Evolutionary conservation across 2,329 filamentous ascomycete species (phyloP), one percentile per base, ranked within the genome.

Genomic region (Volutella citrinella): DNA sequence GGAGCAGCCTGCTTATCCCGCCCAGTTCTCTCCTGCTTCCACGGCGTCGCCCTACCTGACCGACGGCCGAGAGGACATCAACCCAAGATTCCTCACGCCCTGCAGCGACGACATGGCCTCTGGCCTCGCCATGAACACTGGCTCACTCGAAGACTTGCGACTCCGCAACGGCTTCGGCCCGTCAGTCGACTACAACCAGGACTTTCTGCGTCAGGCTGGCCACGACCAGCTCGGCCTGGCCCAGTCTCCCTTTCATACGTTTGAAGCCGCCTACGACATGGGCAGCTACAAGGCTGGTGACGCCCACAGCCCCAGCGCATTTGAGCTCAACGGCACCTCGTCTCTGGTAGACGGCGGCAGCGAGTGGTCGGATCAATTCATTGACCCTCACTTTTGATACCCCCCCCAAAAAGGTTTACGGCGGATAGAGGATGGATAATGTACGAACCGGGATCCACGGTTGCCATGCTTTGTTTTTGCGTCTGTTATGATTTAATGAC

Each of bases 41-140:
- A 63, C 59, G 9, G 40, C 51, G 20, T 63, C 62, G 6, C 60
- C 59, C 15, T 63, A 61, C 55, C 38, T 59, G 33, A 40, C 55
- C 37, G 57, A 65, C 38, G 56, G 58, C 44, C 44, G 42, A 27
- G 56, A 62, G 28, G 61, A 64, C 31, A 59, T 63, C 22, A 56
- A 56, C 12, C 46, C 59, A 37, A 59, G 69, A 10, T 65, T 76
- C 18, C 65, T 76, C 38, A 78, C 74, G 0, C 74, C 74, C 2
- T 71, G 66, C 55, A 76, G 72, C 55, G 74, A 78, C 36, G 73
- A 76, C 45, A 58, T 60, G 56, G 22, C 49, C 3, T 48, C 53
- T 6, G 33, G 38, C 7, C 40, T 54, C n/a, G 44, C 47, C 8
- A 43, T 59, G 14, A 51, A 55, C 19, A 51, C 57, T 16, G 48